phyloP scores from a whole-genome alignment of 768 basidiomycete species.

The Lactarius hengduanensis region DNA sequence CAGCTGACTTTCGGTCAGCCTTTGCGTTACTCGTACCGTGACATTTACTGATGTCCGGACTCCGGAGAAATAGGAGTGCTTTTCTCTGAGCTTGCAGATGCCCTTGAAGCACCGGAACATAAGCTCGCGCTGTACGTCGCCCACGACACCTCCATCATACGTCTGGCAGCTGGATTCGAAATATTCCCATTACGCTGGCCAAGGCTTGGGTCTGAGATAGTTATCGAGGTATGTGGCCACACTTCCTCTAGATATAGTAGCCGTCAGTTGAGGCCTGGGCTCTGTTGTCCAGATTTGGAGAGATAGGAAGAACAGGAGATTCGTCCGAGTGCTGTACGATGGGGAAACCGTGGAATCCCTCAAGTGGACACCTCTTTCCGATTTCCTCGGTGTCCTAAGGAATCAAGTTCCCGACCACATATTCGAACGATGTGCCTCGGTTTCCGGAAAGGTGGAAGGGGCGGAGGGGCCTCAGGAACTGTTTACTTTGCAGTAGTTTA shows the following conservation, averaged over 20 bases:
- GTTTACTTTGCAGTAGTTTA: constrained; percentile 2
- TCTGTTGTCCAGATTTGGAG: constrained; percentile 40
- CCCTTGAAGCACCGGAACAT: constrained; percentile 36
- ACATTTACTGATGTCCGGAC: not conserved
- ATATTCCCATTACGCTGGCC: constrained; percentile 42
- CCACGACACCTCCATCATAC: constrained; percentile 45
- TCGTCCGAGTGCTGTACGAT: constrained; percentile 46
- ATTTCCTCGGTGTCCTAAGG: constrained; percentile 38
- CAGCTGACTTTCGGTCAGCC: constrained; percentile 43
- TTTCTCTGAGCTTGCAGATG: constrained; percentile 41
- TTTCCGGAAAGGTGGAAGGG: not conserved
- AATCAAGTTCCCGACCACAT: constrained; percentile 39
- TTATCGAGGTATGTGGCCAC: constrained; percentile 35
- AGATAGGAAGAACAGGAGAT: constrained; percentile 27
- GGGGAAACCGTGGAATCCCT: constrained; percentile 39
- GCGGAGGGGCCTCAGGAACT: too few species aligned
- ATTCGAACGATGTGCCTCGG: constrained; percentile 28
- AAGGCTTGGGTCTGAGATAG: constrained; percentile 44
- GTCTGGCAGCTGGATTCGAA: constrained; percentile 39
- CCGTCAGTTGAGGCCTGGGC: not conserved
- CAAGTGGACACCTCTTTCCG: constrained; percentile 38
- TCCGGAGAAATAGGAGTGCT: constrained; percentile 37
- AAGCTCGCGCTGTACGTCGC: constrained; percentile 44
- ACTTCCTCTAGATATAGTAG: not conserved
- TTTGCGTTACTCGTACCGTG: not conserved